Evolutionary conservation across 73 alveolate species (phyloP), one percentile per base, ranked within the genome.

Genomic region (Paraurostyla sp.): DNA sequence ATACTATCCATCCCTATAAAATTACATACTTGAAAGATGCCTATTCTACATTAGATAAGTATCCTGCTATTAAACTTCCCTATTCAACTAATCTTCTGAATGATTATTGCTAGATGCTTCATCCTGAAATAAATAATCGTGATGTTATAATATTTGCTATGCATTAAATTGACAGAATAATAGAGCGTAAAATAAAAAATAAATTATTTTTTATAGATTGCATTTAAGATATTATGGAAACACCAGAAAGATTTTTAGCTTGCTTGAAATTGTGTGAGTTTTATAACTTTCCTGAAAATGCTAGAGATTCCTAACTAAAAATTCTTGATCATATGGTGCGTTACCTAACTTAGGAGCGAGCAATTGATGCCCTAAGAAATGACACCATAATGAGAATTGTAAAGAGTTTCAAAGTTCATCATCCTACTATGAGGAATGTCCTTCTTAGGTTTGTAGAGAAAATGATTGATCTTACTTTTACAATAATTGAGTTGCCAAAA

Each of bases 51-150:
- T 63, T 88, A n/a, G 91, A 76, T n/a, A 88, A 88, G 45, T 76
- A 76, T 18, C 94, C 94, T 0, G 83, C 94, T 0, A 62, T 88
- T 40, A 78, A 88, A 30, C 83, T 88, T 32, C 94, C 88, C 0
- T 88, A 88, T 57, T 88, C 94, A 20, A 76, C 71, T 42, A 86
- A 88, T 22, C 41, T 88, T 3, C 91, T 88, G 4, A 57, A 78
- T 58, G 94, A 88, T 29, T 88, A 88, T 76, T 88, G 94, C 45
- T 71, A 76, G 32, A 88, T 88, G 94, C 84, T 88, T 0, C 94
- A 88, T 48, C 94, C 94, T 2, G 94, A 65, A 35, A 78, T 88
- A 18, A 78, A 88, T 51, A 88, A 88, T 33, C 54, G 94, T 42
- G 94, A 88, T 46, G 85, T 71, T 33, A 88, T 88, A 27, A 86